Evolutionary conservation across 202 grass and related monocot genomes (phyloP), one percentile per base, ranked within the genome.

Genomic region (Saccharum hybrid): DNA sequence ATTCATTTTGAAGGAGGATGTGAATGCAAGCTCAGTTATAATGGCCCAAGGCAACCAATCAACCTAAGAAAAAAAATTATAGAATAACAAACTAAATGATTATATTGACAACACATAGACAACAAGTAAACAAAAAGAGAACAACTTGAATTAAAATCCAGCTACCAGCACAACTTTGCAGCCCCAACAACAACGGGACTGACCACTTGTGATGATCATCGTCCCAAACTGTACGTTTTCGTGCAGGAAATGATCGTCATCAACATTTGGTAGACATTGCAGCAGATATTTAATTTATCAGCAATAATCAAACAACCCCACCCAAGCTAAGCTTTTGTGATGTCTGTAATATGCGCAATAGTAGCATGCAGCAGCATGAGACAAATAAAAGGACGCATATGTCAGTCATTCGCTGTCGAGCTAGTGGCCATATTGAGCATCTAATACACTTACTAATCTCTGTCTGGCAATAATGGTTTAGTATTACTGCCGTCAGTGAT

Each of bases 361-460:
- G 80, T n/a, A 78, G 48, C 69, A 81, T 82, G 85, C 64, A 71
- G 71, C 74, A 86, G 68, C 26, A 26, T 26, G 26, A 26, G 26
- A 26, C 26, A 26, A 26, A 26, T 26, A 26, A 26, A 26, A 26
- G 26, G 26, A 26, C 26, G 26, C 26, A 26, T 26, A 26, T 26
- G 26, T 26, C 26, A 26, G 26, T 26, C 26, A 26, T 26, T 26
- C 26, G 26, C 26, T 26, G 26, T 26, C 26, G 26, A 26, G 26
- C 26, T 26, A 26, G 26, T 26, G 26, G 26, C 26, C 26, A 26
- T 26, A 26, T 26, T 26, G 26, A 26, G 26, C 26, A 26, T 26
- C 26, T 26, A 26, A 26, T 26, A 26, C 26, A 26, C 26, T 26
- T 26, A 26, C 26, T 26, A 26, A 26, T 26, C 26, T 26, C 26